Percentiles rank a stretch among this genome's conserved stretches.
Evolutionary conservation across 306 rosid species (phyloP).

Genomic region (Vigna nakashimae): DNA sequence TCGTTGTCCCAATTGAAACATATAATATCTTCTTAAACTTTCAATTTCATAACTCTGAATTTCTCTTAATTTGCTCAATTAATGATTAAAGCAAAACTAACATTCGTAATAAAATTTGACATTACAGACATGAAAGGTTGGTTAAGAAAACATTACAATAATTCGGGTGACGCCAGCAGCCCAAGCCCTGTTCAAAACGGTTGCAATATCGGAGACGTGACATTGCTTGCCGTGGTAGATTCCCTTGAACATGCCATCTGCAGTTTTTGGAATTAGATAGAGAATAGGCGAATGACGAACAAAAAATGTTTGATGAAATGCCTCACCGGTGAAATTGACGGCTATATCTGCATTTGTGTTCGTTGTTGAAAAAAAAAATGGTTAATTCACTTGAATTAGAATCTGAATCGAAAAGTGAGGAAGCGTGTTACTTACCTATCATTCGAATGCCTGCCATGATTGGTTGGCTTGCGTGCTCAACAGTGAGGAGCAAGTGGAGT

Average conservation of each 20-base stretch:
- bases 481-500: background rate
- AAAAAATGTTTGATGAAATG: conserved; percentile 62
- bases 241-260: conserved; percentile 98
- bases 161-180: conserved; percentile 88
- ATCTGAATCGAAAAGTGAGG: conserved; percentile 10
- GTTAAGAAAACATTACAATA: conserved; percentile 57
- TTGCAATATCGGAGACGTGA: conserved; percentile 77
- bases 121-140: conserved; percentile 1
- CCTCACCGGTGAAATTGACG: conserved; percentile 87
- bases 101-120: background rate
- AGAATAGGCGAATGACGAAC: background rate
- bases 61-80: conserved; percentile 8
- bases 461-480: conserved; percentile 7
- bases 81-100: background rate
- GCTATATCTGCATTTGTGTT: conserved; percentile 72
- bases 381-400: conserved; percentile 35
- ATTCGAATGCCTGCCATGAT: conserved; percentile 71
- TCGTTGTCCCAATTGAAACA: conserved; percentile 5
- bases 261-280: conserved; percentile 1
- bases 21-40: conserved; percentile 20
- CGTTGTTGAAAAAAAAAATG: background rate
- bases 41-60: background rate
- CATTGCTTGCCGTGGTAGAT: conserved; percentile 91
- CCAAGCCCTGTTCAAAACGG: conserved; percentile 90
- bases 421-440: conserved; percentile 60